Conservation (phyloP, 495 filamentous ascomycete genomes). For the Patellaria atrata region DNA sequence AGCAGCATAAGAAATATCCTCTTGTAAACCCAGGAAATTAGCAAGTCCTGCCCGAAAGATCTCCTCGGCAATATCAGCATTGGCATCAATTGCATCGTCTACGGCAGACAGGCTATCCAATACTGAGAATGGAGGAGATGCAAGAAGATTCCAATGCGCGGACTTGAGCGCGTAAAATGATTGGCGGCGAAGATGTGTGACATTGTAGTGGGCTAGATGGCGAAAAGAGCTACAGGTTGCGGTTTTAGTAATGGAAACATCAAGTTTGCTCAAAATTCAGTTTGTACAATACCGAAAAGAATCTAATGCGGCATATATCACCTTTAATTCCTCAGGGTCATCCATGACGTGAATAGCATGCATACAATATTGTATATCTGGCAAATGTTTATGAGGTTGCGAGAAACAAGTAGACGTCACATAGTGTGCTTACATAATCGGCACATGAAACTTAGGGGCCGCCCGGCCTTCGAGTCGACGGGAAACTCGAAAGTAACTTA, state of each 20-base stretch:
- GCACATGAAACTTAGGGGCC: too few relatives aligned
- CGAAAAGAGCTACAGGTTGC: conserved; percentile 40
- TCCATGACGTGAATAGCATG: conserved; percentile 46
- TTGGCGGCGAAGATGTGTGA: conserved; percentile 76
- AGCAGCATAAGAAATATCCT: too few relatives aligned
- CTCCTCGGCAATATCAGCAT: conserved; percentile 65
- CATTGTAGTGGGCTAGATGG: conserved; percentile 65
- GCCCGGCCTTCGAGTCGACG: too few relatives aligned
- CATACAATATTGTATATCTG: too few relatives aligned
- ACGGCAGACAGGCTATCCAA: conserved; percentile 59
- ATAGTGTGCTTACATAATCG: too few relatives aligned
- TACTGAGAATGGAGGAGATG: conserved; percentile 66
- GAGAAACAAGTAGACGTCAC: too few relatives aligned
- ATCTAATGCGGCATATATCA: conserved; percentile 64
- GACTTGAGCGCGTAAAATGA: conserved; percentile 83
- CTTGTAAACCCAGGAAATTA: too few relatives aligned
- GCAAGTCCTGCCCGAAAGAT: conserved; percentile 60
- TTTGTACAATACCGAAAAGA: conserved; percentile 60
- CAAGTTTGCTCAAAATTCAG: conserved; percentile 4
- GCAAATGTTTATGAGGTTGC: too few relatives aligned
- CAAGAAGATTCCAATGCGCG: conserved; percentile 65
- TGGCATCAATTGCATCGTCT: conserved; percentile 72
- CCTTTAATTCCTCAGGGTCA: conserved; percentile 60
- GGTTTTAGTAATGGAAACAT: background rate
- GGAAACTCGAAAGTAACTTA: too few relatives aligned